Base-by-base conservation (phyloP, 2,329 filamentous ascomycete genomes). In the Thielaviopsis musarum region DNA sequence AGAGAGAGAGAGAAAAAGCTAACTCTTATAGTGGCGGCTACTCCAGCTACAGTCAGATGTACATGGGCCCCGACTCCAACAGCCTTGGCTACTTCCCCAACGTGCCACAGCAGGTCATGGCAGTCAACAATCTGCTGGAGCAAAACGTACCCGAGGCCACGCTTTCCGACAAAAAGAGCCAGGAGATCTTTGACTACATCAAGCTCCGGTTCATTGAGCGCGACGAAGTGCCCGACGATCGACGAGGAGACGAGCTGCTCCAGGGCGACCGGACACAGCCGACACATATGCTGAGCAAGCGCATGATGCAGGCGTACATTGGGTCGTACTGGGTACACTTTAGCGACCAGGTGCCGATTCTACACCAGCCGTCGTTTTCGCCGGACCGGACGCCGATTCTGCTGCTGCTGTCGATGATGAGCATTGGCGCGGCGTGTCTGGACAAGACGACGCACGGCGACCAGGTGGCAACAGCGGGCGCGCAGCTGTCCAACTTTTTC, bases 281-380 rank as follows among this genome's bases (percentile, higher is more conserved):
- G 57, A 72, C 74, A 24, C 81, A 85, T 62, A 78, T 84, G 74
- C 74, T 97, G 63, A 95, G 91, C 69, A 77, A 91, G 66, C 83
- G 86, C 66, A 96, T 95, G 88, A 94, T 97, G 87, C 89, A 96
- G 71, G 85, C 84, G 2, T 97, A 96, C 67, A 90, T 95, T 64
- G 81, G 84, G 12, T 95, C 90, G 1, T 98, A 94, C 70, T 98
- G 93, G 93, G 78, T 87, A 58, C 87, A 96, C 69, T 95, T 96
- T 67, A 94, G 93, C 69, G 86, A 91, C 58, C 93, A 97, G 69
- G 78, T 97, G 63, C 93, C 93, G 1, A 95, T 98, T 62, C 75
- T 97, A 54, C 93, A 98, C 71, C 89, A 91, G 67, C 90, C 93
- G 3, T 96, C 91, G 0, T 98, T 97, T 70, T 87, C 84, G 4